A percentile compares a stretch with the other conserved stretches of the same genome.
Evolutionary conservation across 2,329 filamentous ascomycete species (phyloP).

Genomic region (Beauveria bassiana): DNA sequence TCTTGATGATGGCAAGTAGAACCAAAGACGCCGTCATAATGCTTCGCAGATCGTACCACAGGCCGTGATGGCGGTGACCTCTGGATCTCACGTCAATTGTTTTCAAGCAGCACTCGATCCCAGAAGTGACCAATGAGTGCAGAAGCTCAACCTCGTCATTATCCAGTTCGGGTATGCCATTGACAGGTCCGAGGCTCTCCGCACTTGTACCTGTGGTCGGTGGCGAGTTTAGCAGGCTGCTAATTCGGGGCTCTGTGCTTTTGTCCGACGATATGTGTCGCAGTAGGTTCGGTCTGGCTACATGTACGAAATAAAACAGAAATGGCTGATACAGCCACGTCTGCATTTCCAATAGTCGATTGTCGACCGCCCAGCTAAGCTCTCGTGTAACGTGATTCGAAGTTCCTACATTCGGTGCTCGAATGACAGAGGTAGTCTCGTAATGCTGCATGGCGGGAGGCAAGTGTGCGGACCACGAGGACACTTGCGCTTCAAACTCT

Average conservation of each 20-base stretch:
- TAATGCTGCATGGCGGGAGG: constrained; percentile 16
- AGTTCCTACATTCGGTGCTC: constrained; percentile 12
- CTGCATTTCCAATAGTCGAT: constrained; percentile 18
- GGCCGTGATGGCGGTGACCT: constrained; percentile 19
- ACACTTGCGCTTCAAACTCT: constrained; percentile 19
- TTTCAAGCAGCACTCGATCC: constrained; percentile 18
- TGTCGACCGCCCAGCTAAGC: constrained; percentile 18
- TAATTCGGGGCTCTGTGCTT: constrained; percentile 7
- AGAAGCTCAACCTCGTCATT: constrained; percentile 14
- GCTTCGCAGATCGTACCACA: constrained; percentile 19
- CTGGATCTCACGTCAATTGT: constrained; percentile 17
- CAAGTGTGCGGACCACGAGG: constrained; percentile 17
- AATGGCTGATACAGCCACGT: constrained; percentile 18
- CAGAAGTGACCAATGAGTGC: constrained; percentile 14
- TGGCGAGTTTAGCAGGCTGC: constrained; percentile 14
- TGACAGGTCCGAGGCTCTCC: neutral
- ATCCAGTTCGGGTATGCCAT: constrained; percentile 4
- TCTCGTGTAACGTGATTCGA: constrained; percentile 16
- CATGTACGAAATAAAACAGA: constrained; percentile 16
- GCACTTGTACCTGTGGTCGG: neutral
- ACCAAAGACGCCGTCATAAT: constrained; percentile 16
- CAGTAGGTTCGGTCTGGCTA: neutral
- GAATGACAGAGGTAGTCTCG: constrained; percentile 13
- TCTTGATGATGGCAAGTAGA: constrained; percentile 16
- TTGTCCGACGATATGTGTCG: neutral